A percentile compares a stretch with the other conserved stretches of the same genome.
phyloP scores from a whole-genome alignment of 2,329 filamentous ascomycete genomes.

The Ophiostoma pallidulum region DNA sequence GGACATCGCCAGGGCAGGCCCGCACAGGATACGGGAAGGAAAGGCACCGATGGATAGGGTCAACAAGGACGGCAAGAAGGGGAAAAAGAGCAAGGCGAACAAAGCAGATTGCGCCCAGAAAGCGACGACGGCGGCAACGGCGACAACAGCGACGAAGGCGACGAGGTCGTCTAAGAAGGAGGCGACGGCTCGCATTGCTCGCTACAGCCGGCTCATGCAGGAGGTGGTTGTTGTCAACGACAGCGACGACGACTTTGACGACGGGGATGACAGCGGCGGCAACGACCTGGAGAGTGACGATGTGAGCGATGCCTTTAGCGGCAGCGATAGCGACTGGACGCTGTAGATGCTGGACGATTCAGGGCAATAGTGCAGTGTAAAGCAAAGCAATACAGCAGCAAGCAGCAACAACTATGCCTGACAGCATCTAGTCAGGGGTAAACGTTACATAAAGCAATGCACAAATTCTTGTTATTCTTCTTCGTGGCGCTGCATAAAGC shows the following conservation, averaged over 20 bases:
- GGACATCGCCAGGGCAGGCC: too few relatives aligned
- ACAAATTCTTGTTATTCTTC: too few relatives aligned
- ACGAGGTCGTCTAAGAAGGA: neutral
- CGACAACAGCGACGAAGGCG: neutral
- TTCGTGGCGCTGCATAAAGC: conserved; percentile 14
- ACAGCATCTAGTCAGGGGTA: too few relatives aligned
- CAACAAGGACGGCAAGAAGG: neutral
- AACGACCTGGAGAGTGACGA: neutral
- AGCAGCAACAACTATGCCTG: too few relatives aligned
- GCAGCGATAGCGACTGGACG: conserved; percentile 2
- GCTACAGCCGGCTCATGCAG: neutral
- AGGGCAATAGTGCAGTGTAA: too few relatives aligned
- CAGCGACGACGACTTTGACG: neutral
- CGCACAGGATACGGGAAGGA: too few relatives aligned
- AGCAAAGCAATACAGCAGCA: too few relatives aligned
- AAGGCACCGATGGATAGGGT: neutral
- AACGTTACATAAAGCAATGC: neutral
- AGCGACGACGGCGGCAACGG: neutral
- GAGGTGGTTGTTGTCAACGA: conserved; percentile 5
- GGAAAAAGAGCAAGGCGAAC: neutral
- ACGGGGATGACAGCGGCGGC: neutral
- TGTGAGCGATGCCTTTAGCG: neutral
- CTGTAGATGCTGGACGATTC: neutral
- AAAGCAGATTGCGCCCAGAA: neutral
- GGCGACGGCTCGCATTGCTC: neutral